Conservation (phyloP, 441 rosid species). For the Flueggea neowawraea region DNA sequence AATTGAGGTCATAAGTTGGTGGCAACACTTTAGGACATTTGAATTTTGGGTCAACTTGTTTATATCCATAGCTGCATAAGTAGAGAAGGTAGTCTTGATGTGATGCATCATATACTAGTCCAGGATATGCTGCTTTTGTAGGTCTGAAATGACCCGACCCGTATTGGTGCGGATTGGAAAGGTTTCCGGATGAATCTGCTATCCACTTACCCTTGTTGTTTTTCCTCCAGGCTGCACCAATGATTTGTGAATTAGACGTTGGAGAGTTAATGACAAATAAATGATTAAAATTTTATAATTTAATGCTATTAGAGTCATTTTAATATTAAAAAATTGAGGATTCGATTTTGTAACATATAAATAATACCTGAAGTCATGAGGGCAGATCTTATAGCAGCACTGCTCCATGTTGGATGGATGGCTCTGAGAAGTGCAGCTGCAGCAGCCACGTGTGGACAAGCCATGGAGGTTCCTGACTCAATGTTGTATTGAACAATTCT, state of each 20-base stretch:
- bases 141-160: conserved; percentile 77
- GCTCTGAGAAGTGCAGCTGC: conserved; percentile 67
- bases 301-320: too few species aligned
- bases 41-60: conserved; percentile 16
- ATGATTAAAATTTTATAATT: too few species aligned
- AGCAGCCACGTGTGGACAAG: conserved; percentile 82
- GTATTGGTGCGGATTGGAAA: conserved; percentile 49
- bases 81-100: conserved; percentile 47
- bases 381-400: conserved; percentile 82
- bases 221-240: conserved; percentile 38
- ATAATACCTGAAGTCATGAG: conserved; percentile 67
- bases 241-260: neutral
- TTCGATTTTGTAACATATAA: too few species aligned
- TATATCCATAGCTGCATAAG: conserved; percentile 35
- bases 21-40: conserved; percentile 34
- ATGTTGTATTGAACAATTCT: conserved; percentile 33
- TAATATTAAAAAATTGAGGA: too few species aligned
- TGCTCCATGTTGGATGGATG: conserved; percentile 71
- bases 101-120: conserved; percentile 72
- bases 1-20: conserved; percentile 49
- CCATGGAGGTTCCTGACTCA: conserved; percentile 77
- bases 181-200: conserved; percentile 33
- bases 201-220: conserved; percentile 48
- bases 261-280: neutral
- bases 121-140: conserved; percentile 63